phyloP scores from a whole-genome alignment of 2,329 filamentous ascomycete species.

The Penicillium occitanis region DNA sequence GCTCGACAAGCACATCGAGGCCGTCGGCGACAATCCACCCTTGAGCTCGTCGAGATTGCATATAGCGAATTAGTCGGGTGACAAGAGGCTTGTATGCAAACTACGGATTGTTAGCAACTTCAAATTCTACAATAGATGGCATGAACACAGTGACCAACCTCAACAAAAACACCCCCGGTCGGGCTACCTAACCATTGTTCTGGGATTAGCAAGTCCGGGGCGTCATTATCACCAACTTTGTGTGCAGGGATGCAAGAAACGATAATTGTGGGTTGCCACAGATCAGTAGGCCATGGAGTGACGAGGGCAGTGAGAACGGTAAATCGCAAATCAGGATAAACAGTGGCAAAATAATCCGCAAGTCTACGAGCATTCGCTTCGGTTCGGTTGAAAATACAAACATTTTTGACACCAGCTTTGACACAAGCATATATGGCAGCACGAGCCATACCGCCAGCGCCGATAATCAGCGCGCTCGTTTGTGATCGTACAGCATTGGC shows the following conservation, averaged over 20 bases:
- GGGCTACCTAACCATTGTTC: constrained; percentile 41
- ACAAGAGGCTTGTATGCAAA: constrained; percentile 43
- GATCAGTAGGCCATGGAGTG: constrained; percentile 35
- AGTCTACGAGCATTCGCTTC: constrained; percentile 37
- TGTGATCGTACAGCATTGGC: constrained; percentile 63
- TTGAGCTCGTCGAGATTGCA: constrained; percentile 37
- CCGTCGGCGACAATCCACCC: constrained; percentile 44
- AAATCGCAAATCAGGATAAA: constrained; percentile 23
- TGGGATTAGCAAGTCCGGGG: constrained; percentile 38
- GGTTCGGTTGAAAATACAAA: constrained; percentile 42
- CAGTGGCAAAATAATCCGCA: constrained; percentile 36
- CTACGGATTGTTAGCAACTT: constrained; percentile 25
- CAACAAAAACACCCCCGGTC: constrained; percentile 43
- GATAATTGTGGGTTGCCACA: constrained; percentile 41
- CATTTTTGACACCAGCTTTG: constrained; percentile 39
- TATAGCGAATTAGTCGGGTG: constrained; percentile 37
- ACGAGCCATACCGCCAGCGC: constrained; percentile 55
- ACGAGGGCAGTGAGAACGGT: constrained; percentile 31
- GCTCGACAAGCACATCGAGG: constrained; percentile 42
- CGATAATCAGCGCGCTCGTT: constrained; percentile 60
- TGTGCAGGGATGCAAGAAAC: constrained; percentile 42
- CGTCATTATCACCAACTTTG: constrained; percentile 36
- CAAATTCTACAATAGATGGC: background rate
- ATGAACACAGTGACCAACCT: constrained; percentile 31
- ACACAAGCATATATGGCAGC: constrained; percentile 44